Conservation (phyloP, 495 filamentous ascomycete genomes). For the Lentithecium fluviatile region DNA sequence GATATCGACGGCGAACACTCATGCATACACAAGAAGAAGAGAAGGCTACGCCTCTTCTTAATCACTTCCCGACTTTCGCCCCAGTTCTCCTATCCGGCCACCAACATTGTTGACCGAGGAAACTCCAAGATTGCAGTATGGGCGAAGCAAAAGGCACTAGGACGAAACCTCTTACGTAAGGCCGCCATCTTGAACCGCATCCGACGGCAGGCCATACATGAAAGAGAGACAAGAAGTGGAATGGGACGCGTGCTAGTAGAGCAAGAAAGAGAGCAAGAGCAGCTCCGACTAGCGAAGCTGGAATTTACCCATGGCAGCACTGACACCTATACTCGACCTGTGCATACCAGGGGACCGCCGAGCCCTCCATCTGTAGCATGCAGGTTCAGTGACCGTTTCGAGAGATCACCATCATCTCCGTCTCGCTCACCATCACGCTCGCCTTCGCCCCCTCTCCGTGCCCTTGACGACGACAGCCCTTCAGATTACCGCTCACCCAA, state of each 20-base stretch:
- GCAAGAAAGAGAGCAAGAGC: constrained; percentile 29
- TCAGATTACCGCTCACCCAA: constrained; percentile 21
- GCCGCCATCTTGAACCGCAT: constrained; percentile 58
- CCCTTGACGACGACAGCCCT: constrained; percentile 2
- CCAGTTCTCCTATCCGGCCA: constrained; percentile 66
- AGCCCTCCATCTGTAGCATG: constrained; percentile 6
- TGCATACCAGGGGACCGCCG: background rate
- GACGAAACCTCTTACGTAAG: constrained; percentile 50
- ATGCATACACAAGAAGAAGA: constrained; percentile 60
- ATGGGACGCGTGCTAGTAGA: constrained; percentile 18
- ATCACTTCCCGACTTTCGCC: constrained; percentile 67
- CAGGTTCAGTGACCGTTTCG: background rate
- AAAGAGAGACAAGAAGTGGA: constrained; percentile 37
- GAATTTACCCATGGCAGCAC: constrained; percentile 29
- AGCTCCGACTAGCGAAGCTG: constrained; percentile 27
- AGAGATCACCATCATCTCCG: background rate
- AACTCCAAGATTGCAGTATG: constrained; percentile 57
- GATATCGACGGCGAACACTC: constrained; percentile 62
- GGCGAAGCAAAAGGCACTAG: constrained; percentile 45
- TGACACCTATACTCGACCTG: constrained; percentile 26
- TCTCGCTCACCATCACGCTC: background rate
- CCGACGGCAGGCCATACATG: constrained; percentile 22
- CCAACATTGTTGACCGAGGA: constrained; percentile 64
- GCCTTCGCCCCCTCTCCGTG: background rate
- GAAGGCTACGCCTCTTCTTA: constrained; percentile 59